Evolutionary conservation across 2,329 filamentous ascomycete species (phyloP), one percentile per base, ranked within the genome.

Genomic region (Microdochium nivale): DNA sequence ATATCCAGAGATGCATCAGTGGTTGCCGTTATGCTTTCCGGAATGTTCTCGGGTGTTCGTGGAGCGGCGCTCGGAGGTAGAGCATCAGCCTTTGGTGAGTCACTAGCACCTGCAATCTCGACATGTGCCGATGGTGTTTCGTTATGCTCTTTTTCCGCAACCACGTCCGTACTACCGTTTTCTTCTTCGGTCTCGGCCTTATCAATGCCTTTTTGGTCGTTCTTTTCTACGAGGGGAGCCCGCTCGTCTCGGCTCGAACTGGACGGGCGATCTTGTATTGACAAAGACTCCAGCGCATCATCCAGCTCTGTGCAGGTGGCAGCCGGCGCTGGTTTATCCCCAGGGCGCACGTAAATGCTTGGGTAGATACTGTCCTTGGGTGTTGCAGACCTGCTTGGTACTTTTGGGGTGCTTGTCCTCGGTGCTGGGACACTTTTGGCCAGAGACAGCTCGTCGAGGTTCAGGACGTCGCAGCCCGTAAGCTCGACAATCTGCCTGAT

Each of bases 401-500:
- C 40, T 19, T 44, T 44, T 44, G 40, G 16, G 16, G 40, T 23
- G 19, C 40, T 44, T 23, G 40, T 5, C 23, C 5, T 44, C 3
- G 40, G 21, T 3, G n/a, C 5, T 8, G 40, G 5, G 8, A 19
- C 9, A 23, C 5, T 23, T 44, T 3, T 23, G 19, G 21, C 19
- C 40, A 44, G 13, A 11, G 40, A 23, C 8, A 90, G 71, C 30
- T 84, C 78, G 23, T 74, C 70, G 24, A 80, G 80, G 2, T 77
- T 76, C 25, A 84, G 73, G 2, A 85, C 73, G 47, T 83, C 80
- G 47, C 87, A 90, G 27, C 87, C 89, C 54, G 91, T 87, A 49
- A 88, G 79, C 43, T 89, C 81, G 2, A 81, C 76, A 65, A 96
- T 84, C 51, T 83, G 81, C 50, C 79, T 77, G 58, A 95, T 73